Conservation (phyloP, 257 asterid species). For the Penstemon newberryi region DNA sequence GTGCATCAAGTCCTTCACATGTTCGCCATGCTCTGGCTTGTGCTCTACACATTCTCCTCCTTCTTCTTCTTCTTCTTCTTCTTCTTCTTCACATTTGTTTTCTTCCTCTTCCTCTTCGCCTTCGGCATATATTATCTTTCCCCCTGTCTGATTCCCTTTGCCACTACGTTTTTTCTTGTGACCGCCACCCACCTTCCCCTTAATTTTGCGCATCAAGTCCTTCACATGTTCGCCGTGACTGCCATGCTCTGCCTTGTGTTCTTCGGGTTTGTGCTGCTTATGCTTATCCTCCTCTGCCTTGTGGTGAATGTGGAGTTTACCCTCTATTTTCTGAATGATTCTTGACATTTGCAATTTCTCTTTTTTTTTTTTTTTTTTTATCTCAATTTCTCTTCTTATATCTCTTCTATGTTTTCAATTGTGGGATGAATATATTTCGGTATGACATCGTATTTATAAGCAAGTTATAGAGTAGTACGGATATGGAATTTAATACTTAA, state of each 20-base stretch:
- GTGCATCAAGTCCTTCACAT: slow-evolving; percentile 17
- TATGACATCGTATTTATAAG: too few relatives aligned
- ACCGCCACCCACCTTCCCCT: slow-evolving; percentile 27
- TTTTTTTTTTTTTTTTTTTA: too few relatives aligned
- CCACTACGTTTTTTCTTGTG: neutral
- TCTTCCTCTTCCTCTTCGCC: slow-evolving; percentile 16
- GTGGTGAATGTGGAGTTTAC: slow-evolving; percentile 7
- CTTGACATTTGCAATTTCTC: too few relatives aligned
- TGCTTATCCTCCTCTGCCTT: neutral
- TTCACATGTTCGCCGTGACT: slow-evolving; percentile 17
- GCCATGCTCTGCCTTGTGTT: slow-evolving; percentile 26
- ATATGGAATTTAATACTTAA: neutral
- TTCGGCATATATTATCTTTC: slow-evolving; percentile 11
- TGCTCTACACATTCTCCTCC: too few relatives aligned
- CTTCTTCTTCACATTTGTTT: slow-evolving; percentile 6
- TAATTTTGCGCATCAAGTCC: slow-evolving; percentile 29
- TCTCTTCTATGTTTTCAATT: neutral
- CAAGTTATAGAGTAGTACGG: too few relatives aligned
- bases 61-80: neutral
- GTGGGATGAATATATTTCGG: too few relatives aligned
- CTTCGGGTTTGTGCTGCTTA: neutral
- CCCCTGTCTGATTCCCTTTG: slow-evolving; percentile 15
- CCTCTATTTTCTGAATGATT: too few relatives aligned
- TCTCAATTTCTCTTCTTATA: neutral
- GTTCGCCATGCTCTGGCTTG: too few relatives aligned